phyloP scores from a whole-genome alignment of 2,329 filamentous ascomycete genomes.

The Alternaria incomplexa region DNA sequence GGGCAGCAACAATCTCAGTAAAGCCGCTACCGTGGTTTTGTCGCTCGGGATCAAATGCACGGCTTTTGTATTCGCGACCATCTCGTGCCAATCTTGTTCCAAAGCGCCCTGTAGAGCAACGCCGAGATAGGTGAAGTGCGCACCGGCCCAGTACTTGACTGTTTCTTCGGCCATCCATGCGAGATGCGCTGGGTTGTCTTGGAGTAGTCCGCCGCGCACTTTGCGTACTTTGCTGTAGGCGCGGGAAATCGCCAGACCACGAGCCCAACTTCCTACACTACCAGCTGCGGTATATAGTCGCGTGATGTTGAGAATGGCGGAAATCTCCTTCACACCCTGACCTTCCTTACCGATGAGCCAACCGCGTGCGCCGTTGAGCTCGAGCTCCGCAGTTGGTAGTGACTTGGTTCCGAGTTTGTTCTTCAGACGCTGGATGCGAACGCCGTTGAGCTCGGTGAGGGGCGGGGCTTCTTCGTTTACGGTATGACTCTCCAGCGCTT shows the following conservation, averaged over 20 bases:
- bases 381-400: slow-evolving; percentile 75
- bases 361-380: slow-evolving; percentile 51
- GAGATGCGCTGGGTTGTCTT: slow-evolving; percentile 63
- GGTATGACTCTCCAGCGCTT: neutral
- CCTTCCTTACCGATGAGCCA: slow-evolving; percentile 71
- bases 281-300: slow-evolving; percentile 64
- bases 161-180: slow-evolving; percentile 63
- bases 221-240: slow-evolving; percentile 65
- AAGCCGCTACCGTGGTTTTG: slow-evolving; percentile 12
- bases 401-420: slow-evolving; percentile 74
- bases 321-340: slow-evolving; percentile 70
- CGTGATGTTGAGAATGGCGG: slow-evolving; percentile 71
- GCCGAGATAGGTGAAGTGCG: slow-evolving; percentile 63
- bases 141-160: slow-evolving; percentile 62
- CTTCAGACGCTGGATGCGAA: slow-evolving; percentile 73
- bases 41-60: slow-evolving; percentile 29
- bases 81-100: slow-evolving; percentile 52
- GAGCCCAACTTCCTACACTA: slow-evolving; percentile 60
- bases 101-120: slow-evolving; percentile 61
- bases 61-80: slow-evolving; percentile 26
- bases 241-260: slow-evolving; percentile 63
- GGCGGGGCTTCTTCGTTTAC: slow-evolving; percentile 20
- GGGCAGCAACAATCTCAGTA: slow-evolving; percentile 33
- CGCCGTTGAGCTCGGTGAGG: slow-evolving; percentile 65
- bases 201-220: slow-evolving; percentile 56